Evolutionary conservation across 495 filamentous ascomycete species (phyloP).

Genomic region (Saxophila tyrrhenica): DNA sequence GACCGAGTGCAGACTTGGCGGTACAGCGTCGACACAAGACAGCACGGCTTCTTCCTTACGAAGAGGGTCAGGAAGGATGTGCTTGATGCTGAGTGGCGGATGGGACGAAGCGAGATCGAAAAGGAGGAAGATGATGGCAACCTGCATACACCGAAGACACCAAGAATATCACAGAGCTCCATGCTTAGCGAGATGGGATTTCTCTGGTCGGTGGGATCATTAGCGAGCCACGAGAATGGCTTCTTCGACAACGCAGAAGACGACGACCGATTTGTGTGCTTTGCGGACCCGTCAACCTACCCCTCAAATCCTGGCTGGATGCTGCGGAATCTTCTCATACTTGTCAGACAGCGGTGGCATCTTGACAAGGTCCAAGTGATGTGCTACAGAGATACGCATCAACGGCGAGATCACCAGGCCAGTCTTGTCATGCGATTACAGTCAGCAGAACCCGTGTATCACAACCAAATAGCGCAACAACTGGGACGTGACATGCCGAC

Average conservation of each 20-base stretch:
- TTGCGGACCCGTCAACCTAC: conserved; percentile 89
- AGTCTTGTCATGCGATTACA: conserved; percentile 65
- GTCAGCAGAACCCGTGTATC: conserved; percentile 32
- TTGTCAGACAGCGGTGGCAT: conserved; percentile 73
- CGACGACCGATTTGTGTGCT: conserved; percentile 68
- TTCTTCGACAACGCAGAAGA: conserved; percentile 65
- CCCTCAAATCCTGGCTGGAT: conserved; percentile 80
- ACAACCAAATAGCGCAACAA: conserved; percentile 13
- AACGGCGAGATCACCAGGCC: conserved; percentile 60
- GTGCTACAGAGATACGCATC: conserved; percentile 78
- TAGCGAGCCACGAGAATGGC: conserved; percentile 69
- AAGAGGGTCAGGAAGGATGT: conserved; percentile 45
- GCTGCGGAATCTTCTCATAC: conserved; percentile 74
- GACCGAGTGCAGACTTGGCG: conserved; percentile 79
- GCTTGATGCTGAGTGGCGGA: conserved; percentile 10
- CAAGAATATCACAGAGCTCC: conserved; percentile 2
- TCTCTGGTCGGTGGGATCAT: conserved; percentile 61
- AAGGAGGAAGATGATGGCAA: conserved; percentile 17
- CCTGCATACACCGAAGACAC: conserved; percentile 29
- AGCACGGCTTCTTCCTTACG: conserved; percentile 89
- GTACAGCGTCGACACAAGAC: conserved; percentile 61
- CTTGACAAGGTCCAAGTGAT: conserved; percentile 69
- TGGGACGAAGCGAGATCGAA: conserved; percentile 19
- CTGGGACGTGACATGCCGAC: conserved; percentile 14
- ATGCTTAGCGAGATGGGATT: conserved; percentile 40